Base-by-base conservation (phyloP, 2,329 filamentous ascomycete species). In the Alternaria sp. region DNA sequence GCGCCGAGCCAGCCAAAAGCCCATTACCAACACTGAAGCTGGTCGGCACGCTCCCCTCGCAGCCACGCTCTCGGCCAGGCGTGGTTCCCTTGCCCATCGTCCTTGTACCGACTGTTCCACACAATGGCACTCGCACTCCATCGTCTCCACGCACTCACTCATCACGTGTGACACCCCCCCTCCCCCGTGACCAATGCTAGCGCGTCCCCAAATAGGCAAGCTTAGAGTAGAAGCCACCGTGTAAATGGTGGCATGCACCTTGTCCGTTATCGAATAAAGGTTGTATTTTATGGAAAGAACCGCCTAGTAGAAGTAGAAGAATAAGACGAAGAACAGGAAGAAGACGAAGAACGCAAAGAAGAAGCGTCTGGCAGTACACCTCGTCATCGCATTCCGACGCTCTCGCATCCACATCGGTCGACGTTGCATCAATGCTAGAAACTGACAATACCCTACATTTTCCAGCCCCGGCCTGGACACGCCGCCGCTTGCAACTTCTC, bases 391-490 rank as follows among this genome's bases (percentile, higher is more conserved):
- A 50, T 36, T 63, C 68, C 51, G 65, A 73, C 69, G 68, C 70
- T 69, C 46, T 61, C 65, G 61, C 53, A 56, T 61, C 63, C 58
- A 56, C 54, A 66, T 62, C 51, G 56, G 58, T 41, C 51, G 59
- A 65, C 41, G 73, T 64, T 66, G 68, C 70, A 70, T 65, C 61
- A 66, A 65, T 62, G 68, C 69, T 72, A 65, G 71, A 51, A 67
- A 72, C 63, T 51, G 59, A 60, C 56, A 69, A 65, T 56, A 54
- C 61, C 53, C 36, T 53, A 58, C 52, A 60, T 52, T 46, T 58
- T 39, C 44, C 54, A 63, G 46, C 36, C 34, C 42, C 37, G 41
- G 28, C 29, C 50, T 46, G 42, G 46, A 39, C 39, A 36, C 46
- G 46, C 48, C 58, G 63, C 51, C 54, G 41, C 50, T 40, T 50